Percentiles rank a stretch among this genome's conserved stretches.
phyloP scores from a whole-genome alignment of 2,329 filamentous ascomycete species.

The Thielaviopsis ethacetica region DNA sequence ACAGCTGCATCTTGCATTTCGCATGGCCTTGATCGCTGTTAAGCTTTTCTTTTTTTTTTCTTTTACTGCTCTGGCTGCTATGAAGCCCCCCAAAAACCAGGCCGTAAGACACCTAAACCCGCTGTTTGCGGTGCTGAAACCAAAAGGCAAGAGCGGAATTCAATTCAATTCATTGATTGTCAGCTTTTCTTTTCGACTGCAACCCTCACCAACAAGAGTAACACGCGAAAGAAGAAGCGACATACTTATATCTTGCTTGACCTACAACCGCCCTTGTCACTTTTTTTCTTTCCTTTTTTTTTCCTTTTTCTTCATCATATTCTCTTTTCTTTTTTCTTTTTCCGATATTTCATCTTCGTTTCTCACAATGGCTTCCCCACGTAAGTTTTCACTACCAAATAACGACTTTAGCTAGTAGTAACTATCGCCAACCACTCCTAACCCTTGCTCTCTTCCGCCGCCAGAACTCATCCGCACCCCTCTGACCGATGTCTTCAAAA shows the following conservation, averaged over 20 bases:
- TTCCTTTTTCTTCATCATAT: not conserved
- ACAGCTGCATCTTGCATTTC: not conserved
- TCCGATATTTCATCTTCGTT: slow-evolving; percentile 16
- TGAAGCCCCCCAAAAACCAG: no score
- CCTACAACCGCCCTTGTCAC: no score
- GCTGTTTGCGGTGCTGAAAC: no score
- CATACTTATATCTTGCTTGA: no score
- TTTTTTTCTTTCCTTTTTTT: not conserved
- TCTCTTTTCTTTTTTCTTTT: slow-evolving; percentile 9
- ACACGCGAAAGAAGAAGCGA: no score
- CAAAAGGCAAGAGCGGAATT: no score
- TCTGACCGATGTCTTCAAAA: slow-evolving; percentile 89
- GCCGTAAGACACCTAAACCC: no score
- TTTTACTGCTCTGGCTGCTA: not conserved
- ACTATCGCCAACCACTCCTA: slow-evolving; percentile 88
- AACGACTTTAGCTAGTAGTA: no score
- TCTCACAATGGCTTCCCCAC: slow-evolving; percentile 57
- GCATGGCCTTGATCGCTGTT: not conserved
- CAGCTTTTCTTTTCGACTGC: no score
- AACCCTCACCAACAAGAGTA: no score
- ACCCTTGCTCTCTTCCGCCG: slow-evolving; percentile 23
- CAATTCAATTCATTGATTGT: no score
- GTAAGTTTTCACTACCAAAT: slow-evolving; percentile 75
- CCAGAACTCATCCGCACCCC: slow-evolving; percentile 55
- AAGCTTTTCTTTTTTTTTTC: not conserved